Evolutionary conservation across 2,329 filamentous ascomycete species (phyloP), one percentile per base, ranked within the genome.

Genomic region (Penicillium brevicompactum): DNA sequence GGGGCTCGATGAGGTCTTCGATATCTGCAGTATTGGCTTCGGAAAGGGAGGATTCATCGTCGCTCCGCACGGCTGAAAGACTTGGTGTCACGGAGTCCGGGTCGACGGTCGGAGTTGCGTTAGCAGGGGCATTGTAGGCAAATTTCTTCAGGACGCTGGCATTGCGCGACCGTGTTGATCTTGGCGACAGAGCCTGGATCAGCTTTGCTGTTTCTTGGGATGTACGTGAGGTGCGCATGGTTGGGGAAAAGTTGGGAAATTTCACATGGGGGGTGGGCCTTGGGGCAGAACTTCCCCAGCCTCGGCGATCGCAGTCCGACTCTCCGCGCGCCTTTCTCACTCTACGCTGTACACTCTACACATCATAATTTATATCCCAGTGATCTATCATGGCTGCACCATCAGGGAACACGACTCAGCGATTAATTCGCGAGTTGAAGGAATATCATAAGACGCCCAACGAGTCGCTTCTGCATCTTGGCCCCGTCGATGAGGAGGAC

Each of bases 361-460:
- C 32, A 49, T 46, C 34, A 27, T 55, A 30, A 16, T 37, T 6
- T 27, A 27, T n/a, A 37, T n/a, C 34, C 13, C 34, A 37, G 6
- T 37, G 34, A 37, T 37, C 6, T n/a, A 13, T n/a, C 34, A 37
- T 37, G 34, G 34, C 34, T 37, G 59, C 64, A 46, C 52, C 69
- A 24, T 66, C 74, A 41, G 42, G 51, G 38, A 51, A 56, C 24
- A 77, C 82, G 14, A 78, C 79, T n/a, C 85, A 86, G 68, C 81
- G 85, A 27, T 79, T 87, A 54, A 77, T 85, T 66, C 82, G 81
- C 63, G 85, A 87, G 71, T 76, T 87, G n/a, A 80, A 83, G 65
- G 78, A 80, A 37, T 85, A 85, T 70, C 73, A 80, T 38, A 76
- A 75, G 53, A 77, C 80, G 21, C 84, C 84, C 2, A 85, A 84